Evolutionary conservation across 2,329 filamentous ascomycete species (phyloP).

Genomic region (Fusarium protoensiforme): DNA sequence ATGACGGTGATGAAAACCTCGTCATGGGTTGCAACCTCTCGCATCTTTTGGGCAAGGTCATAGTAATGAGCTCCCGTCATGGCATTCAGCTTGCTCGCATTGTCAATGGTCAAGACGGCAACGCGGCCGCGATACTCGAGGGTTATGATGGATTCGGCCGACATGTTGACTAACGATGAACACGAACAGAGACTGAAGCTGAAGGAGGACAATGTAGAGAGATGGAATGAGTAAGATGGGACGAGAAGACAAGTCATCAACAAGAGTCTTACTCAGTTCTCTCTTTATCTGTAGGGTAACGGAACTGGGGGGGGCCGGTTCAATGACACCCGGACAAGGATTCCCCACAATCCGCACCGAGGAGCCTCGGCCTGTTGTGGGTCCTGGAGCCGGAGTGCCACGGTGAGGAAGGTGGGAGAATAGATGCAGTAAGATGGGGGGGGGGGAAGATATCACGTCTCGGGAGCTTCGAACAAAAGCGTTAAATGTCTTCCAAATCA

Average conservation of each 20-base stretch:
- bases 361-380: conserved; percentile 33
- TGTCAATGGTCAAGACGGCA: conserved; percentile 86
- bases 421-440: neutral
- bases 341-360: conserved; percentile 37
- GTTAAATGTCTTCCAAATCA: conserved; percentile 1
- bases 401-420: neutral
- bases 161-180: conserved; percentile 15
- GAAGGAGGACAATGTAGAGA: neutral
- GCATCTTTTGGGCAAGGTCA: conserved; percentile 76
- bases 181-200: neutral
- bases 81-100: conserved; percentile 88
- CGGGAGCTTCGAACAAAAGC: neutral
- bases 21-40: conserved; percentile 80
- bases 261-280: neutral
- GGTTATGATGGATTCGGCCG: conserved; percentile 44
- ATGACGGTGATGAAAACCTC: conserved; percentile 88
- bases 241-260: neutral
- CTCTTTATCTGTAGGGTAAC: conserved; percentile 13
- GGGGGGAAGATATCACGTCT: neutral
- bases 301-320: neutral
- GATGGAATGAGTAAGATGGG: neutral
- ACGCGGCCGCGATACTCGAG: conserved; percentile 56
- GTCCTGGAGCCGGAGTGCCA: neutral
- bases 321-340: conserved; percentile 11
- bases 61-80: conserved; percentile 80